Percentiles rank a stretch among this genome's conserved stretches.
These are phyloP conservation scores for Vachellia collinsii DNA, from an alignment of 306 rosid species.

Conservation along the genomic window DNA sequence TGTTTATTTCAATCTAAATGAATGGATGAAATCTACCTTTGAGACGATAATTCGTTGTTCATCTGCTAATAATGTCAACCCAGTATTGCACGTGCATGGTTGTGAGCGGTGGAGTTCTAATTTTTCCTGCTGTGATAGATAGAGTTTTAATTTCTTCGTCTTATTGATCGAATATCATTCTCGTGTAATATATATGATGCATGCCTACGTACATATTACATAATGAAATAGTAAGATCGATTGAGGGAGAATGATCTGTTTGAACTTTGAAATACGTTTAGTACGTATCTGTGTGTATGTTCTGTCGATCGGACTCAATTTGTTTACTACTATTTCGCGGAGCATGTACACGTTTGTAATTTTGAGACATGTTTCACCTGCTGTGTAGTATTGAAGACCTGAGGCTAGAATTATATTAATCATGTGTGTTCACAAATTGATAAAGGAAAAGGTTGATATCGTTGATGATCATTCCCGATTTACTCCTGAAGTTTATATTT, in stretches of 20 bases:
- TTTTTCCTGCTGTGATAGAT: background rate
- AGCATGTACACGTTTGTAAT: too few relatives aligned
- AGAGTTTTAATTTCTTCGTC: background rate
- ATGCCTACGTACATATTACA: background rate
- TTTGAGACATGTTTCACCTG: too few relatives aligned
- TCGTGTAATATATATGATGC: background rate
- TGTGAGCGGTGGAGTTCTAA: background rate
- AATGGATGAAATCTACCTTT: conserved; percentile 6
- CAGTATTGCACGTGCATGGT: background rate
- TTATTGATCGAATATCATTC: background rate
- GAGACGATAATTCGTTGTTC: background rate
- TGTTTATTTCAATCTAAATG: background rate
- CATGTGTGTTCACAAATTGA: too few relatives aligned
- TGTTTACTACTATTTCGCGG: too few relatives aligned
- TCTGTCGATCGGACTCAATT: too few relatives aligned
- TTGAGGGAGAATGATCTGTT: background rate
- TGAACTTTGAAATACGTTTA: background rate
- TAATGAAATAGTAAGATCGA: conserved; percentile 1
- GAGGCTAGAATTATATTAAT: too few relatives aligned
- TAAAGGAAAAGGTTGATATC: too few relatives aligned
- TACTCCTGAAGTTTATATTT: too few relatives aligned
- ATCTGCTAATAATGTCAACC: background rate
- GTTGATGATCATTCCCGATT: too few relatives aligned
- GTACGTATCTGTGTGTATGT: too few relatives aligned
- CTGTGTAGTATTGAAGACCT: too few relatives aligned